phyloP scores from a whole-genome alignment of 257 asterid genomes.

The Prunella vulgaris region DNA sequence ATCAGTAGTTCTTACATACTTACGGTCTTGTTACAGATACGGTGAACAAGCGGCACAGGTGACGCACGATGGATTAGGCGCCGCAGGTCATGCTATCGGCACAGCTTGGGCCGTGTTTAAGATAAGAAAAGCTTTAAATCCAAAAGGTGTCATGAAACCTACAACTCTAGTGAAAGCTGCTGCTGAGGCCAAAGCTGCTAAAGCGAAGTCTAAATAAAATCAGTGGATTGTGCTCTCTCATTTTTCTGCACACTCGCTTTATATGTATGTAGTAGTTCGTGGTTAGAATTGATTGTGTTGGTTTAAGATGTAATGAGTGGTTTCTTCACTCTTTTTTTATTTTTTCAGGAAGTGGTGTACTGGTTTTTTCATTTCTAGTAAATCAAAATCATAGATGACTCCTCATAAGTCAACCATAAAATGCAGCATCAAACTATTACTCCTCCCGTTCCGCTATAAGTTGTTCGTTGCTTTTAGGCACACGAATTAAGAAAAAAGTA shows the following conservation, averaged over 20 bases:
- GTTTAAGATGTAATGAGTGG: neutral
- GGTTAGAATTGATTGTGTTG: neutral
- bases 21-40: slow-evolving; percentile 35
- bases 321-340: neutral
- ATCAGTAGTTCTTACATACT: neutral
- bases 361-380: no score
- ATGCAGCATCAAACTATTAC: no score
- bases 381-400: no score
- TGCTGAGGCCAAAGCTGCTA: slow-evolving; percentile 46
- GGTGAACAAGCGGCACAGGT: slow-evolving; percentile 74
- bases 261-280: neutral
- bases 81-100: slow-evolving; percentile 87
- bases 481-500: no score
- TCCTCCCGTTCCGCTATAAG: no score
- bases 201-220: slow-evolving; percentile 37
- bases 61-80: slow-evolving; percentile 62
- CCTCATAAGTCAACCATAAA: no score
- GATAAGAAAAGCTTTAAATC: slow-evolving; percentile 71
- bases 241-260: neutral
- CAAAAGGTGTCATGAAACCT: slow-evolving; percentile 59
- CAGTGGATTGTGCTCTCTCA: neutral
- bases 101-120: slow-evolving; percentile 89
- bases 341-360: no score
- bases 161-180: slow-evolving; percentile 59
- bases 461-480: no score